Evolutionary conservation across 441 rosid genomes (phyloP), one percentile per base, ranked within the genome.

Genomic region (Gossypium trilobum): DNA sequence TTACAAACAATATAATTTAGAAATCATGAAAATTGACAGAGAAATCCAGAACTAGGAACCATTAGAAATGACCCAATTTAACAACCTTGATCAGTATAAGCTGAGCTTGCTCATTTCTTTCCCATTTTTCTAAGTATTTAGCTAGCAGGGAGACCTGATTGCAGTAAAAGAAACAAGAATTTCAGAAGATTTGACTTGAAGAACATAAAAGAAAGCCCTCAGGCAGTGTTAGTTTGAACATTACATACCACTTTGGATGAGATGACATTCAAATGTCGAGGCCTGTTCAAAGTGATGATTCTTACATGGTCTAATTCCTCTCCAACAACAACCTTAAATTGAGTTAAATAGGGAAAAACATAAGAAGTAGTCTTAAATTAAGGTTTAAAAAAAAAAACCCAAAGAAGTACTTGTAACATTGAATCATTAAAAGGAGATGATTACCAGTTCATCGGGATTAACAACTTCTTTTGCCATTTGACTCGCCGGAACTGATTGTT

Each of bases 181-280:
- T 54, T 70, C 8, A 42, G 70, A 55, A 17, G 61, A 13, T 67
- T 7, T 10, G 52, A 39, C 44, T 3, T 1, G 0, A n/a, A 20
- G 14, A 31, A 52, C 11, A 29, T 20, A 25, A 19, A 48, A 8
- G 2, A 17, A 39, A 14, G 0, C 17, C 10, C 44, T 62, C 60
- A 0, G 5, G n/a, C 10, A 48, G 11, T 4, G 14, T 7, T 27
- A 33, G 16, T 13, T 65, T 20, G 11, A 54, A 54, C 25, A 19
- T 1, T 10, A 56, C 75, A 73, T 82, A 91, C 98, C 94, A 91
- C 91, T 84, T 87, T 54, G 0, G 91, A 78, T 44, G 98, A 89
- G 68, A 93, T 93, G 77, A 88, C 90, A 84, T 93, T 93, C 73
- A 91, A 75, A 62, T 89, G 95, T 62, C 95, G 92, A 66, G 98